A percentile compares a stretch with the other conserved stretches of the same genome.
Evolutionary conservation across 305 asterid species (phyloP).

Genomic region (Nicotiana rustica): DNA sequence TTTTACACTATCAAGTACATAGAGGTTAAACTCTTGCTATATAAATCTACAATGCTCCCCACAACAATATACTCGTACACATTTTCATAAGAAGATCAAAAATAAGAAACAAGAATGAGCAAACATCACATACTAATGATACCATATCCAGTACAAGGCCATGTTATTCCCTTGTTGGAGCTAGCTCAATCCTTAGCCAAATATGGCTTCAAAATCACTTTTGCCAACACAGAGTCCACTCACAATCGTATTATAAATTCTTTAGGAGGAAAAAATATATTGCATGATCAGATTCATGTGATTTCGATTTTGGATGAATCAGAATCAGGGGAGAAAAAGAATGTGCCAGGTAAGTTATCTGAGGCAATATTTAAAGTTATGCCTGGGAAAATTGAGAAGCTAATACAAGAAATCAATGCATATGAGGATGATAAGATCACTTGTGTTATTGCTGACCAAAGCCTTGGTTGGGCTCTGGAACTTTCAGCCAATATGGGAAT

Average conservation of each 20-base stretch:
- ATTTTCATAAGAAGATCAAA: background rate
- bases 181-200: conserved; percentile 51
- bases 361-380: conserved; percentile 46
- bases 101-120: conserved; percentile 34
- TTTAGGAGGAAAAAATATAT: conserved; percentile 3
- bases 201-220: conserved; percentile 51
- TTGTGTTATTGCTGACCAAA: conserved; percentile 58
- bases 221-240: conserved; percentile 51
- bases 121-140: conserved; percentile 54
- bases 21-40: background rate
- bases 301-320: conserved; percentile 55
- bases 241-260: conserved; percentile 43
- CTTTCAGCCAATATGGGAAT: conserved; percentile 53
- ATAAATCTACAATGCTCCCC: background rate
- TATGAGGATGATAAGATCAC: conserved; percentile 37
- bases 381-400: conserved; percentile 49
- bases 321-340: conserved; percentile 46
- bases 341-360: conserved; percentile 45
- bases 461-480: conserved; percentile 51
- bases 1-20: no score
- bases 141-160: conserved; percentile 68
- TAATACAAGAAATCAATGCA: conserved; percentile 39
- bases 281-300: conserved; percentile 41
- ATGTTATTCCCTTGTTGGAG: conserved; percentile 58
- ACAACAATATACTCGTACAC: background rate